Base-by-base conservation (phyloP, 805 yeast species). In the Cyberlindnera euphorbiae region DNA sequence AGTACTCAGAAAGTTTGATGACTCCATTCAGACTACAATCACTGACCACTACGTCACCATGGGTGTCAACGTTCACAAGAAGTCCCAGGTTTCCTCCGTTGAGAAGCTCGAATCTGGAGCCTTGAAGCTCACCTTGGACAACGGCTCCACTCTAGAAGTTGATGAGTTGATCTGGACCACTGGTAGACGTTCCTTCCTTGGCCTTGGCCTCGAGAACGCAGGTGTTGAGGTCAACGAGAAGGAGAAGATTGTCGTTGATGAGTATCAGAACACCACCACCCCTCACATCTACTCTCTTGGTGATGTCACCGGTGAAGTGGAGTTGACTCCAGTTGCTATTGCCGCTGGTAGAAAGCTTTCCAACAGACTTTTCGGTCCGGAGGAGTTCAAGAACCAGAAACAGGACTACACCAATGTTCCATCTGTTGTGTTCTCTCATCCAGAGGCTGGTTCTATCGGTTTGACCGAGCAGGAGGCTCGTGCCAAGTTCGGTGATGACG, bases 301-400 rank as follows among this genome's bases (percentile, higher is more conserved):
- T 55, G 99, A 93, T 60, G 94, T 90, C 42, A 82, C 85, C 29
- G 97, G 96, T 44, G 79, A 83, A 21, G 82, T 85, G 30, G 97
- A 93, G 67, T 74, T 93, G 53, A 93, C 99, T 3, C 99, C 99
- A 8, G 97, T 88, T 29, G 98, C 98, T 26, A 93, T 93, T 66
- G 97, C 98, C 25, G 89, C 98, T 8, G 99, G 99, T 43, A 81
- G 99, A 64, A 85, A 78, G 60, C 73, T 93, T 49, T 77, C 97
- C 19, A 89, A 90, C 67, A 77, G 99, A 59, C 66, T 93, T 42
- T 93, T 90, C 58, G 96, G 96, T 16, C 82, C 89, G 38, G 77
- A 72, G 44, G 59, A 64, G 38, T 86, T 72, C 67, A 75, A 75
- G 45, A 60, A 76, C 31, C 84, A 81, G 59, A 87, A 89, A 58